Base-by-base conservation (phyloP, 371 early-diverging fungal genomes). In the Actinomucor elegans region DNA sequence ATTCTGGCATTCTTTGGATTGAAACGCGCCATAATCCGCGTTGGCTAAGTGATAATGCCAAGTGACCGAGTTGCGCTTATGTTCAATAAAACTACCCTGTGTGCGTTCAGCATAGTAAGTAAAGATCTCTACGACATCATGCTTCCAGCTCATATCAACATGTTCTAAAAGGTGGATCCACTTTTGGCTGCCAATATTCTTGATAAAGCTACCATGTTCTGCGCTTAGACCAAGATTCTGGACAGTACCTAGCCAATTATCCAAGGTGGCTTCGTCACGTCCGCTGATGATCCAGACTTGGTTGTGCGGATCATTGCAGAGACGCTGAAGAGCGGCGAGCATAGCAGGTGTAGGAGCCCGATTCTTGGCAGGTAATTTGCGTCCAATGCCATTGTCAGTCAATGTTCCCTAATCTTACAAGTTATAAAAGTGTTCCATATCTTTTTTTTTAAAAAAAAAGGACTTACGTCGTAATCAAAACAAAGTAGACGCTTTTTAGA, bases 171-270 rank as follows among this genome's bases (percentile, higher is more conserved):
- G 77, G 31, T 90, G 81, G 48, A 78, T 80, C 94, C 96, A 96
- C 5, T 80, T 82, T n/a, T n/a, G n/a, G n/a, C n/a, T n/a, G n/a
- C 64, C 64, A 5, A 97, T 93, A 45, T 94, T 92, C 47, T 87
- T 81, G 74, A 68, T 86, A 73, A 95, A 97, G 60, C 94, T 92
- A 7, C 99, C 99, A 64, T 97, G 96, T 66, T 97, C 98, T 5
- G 96, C 94, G 4, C 88, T 86, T 17, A 98, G 75, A 0, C 98
- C 99, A 6, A 97, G 80, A 31, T 84, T 60, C 2, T 60, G 57
- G 34, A 76, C 55, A 18, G 69, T 35, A 52, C 96, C 94, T 28
- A 98, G 73, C 88, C 95, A 94, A 15, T 85, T 74, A n/a, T 96
- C 94, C 31, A 98, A 67, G 24, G 87, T 85, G 40, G 80, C 79